Percentiles rank a stretch among this genome's conserved stretches.
Evolutionary conservation across 208 protist species (phyloP).

Genomic region (Trichomonas gallinae): DNA sequence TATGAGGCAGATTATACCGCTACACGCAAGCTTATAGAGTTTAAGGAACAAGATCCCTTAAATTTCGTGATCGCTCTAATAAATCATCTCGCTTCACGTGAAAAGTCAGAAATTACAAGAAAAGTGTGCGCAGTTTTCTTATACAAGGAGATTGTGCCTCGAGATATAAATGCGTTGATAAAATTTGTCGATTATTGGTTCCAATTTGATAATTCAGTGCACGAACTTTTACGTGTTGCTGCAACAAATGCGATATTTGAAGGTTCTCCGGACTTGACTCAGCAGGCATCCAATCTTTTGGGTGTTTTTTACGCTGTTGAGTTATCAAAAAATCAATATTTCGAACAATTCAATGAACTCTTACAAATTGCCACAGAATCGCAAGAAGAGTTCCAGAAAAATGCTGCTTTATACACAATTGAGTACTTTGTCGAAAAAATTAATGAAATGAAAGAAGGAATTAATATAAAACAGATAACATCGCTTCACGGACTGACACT

Average conservation of each 20-base stretch:
- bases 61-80: background rate
- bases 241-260: background rate
- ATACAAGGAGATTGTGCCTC: background rate
- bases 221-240: background rate
- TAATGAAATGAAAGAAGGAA: background rate
- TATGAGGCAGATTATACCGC: background rate
- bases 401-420: background rate
- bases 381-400: background rate
- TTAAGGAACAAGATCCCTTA: background rate
- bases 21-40: background rate
- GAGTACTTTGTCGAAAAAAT: background rate
- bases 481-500: too few species aligned
- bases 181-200: background rate
- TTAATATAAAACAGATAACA: background rate
- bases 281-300: background rate
- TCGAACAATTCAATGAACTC: background rate
- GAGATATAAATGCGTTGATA: background rate
- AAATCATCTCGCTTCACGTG: background rate
- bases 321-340: background rate
- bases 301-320: conserved; percentile 3
- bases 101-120: background rate
- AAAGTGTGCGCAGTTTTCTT: background rate
- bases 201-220: background rate
- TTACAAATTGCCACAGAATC: background rate
- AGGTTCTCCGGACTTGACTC: background rate